Evolutionary conservation across 169 alveolate species (phyloP).

Genomic region (Perkinsus marinus): DNA sequence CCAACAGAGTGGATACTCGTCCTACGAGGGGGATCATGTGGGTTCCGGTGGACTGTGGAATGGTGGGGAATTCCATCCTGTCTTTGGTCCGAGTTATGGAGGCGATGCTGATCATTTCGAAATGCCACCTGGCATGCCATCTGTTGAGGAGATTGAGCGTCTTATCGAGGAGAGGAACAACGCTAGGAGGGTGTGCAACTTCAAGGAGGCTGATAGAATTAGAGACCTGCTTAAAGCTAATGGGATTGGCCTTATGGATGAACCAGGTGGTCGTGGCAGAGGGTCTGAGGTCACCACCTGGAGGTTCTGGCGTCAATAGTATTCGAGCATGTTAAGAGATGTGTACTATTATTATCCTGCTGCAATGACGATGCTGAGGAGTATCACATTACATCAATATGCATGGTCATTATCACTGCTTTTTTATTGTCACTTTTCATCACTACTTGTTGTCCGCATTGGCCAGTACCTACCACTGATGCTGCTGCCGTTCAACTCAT

Average conservation of each 20-base stretch:
- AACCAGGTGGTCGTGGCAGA: slow-evolving; percentile 16
- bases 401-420: no score
- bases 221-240: not conserved
- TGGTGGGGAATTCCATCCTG: not conserved
- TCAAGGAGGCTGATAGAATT: slow-evolving; percentile 11
- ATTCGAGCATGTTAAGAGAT: not conserved
- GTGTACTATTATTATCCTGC: no score
- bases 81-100: not conserved
- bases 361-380: no score
- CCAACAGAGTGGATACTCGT: not conserved
- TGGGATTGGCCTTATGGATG: slow-evolving; percentile 18
- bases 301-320: slow-evolving; percentile 3
- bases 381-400: no score
- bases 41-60: not conserved
- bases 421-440: no score
- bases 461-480: no score
- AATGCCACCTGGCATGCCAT: not conserved
- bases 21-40: not conserved
- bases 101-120: not conserved
- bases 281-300: slow-evolving; percentile 19
- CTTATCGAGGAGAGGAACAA: slow-evolving; percentile 11
- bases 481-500: no score
- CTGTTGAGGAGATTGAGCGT: slow-evolving; percentile 1
- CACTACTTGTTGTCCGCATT: no score
- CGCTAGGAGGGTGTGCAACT: slow-evolving; percentile 12